phyloP scores from a whole-genome alignment of 2,329 filamentous ascomycete genomes.

The Calonectria pteridis region DNA sequence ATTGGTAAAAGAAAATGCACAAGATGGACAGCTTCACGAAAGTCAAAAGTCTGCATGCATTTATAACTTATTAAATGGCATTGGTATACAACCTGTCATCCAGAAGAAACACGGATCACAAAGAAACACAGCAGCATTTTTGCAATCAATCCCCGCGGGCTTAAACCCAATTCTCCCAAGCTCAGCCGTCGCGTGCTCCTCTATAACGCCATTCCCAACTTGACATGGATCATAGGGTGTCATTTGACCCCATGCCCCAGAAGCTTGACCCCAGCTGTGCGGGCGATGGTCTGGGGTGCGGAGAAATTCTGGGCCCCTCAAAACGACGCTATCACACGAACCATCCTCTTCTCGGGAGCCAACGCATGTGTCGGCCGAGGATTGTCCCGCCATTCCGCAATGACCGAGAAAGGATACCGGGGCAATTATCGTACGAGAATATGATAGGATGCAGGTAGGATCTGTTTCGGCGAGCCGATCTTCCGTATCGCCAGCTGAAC shows the following conservation, averaged over 20 bases:
- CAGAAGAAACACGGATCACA: not conserved
- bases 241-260: slow-evolving; percentile 3
- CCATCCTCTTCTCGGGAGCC: not conserved
- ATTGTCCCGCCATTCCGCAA: not conserved
- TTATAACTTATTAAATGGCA: not conserved
- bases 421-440: not conserved
- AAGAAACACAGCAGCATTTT: not conserved
- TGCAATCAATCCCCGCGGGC: not conserved
- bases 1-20: not conserved
- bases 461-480: not conserved
- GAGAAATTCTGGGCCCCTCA: not conserved
- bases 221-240: not conserved
- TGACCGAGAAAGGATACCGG: not conserved
- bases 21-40: not conserved
- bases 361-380: not conserved
- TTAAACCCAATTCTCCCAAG: not conserved
- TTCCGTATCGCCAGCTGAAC: not conserved
- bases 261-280: not conserved
- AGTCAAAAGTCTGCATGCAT: not conserved
- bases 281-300: not conserved
- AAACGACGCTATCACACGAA: not conserved
- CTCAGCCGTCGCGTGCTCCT: not conserved
- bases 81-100: not conserved
- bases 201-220: not conserved
- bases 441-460: no score